Percentiles rank a stretch among this genome's conserved stretches.
These are phyloP conservation scores for Pseudogymnoascus sp. DNA, from an alignment of 2,329 filamentous ascomycete genomes.

Conservation along the genomic window DNA sequence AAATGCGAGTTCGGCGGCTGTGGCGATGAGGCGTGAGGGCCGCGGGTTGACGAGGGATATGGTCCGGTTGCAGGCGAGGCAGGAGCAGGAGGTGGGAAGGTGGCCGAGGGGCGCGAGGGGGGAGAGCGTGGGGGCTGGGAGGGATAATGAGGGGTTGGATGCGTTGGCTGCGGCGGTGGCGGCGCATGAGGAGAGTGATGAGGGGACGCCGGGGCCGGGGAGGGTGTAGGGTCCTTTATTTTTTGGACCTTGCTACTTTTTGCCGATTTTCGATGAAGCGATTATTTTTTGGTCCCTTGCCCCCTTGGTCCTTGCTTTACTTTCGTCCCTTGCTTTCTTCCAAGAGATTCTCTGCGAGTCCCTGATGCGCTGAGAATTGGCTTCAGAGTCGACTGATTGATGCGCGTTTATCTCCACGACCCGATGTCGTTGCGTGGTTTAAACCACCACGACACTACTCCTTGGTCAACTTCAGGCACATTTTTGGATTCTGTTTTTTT, in stretches of 20 bases:
- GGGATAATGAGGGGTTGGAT: not conserved
- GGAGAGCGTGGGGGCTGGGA: not conserved
- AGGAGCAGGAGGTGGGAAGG: not conserved
- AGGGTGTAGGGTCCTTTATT: not conserved
- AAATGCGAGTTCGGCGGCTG: not conserved
- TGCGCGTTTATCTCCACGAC: no score
- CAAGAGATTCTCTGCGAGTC: no score
- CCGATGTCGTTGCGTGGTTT: no score
- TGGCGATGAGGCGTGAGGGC: not conserved
- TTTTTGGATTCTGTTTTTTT: no score
- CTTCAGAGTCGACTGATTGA: no score
- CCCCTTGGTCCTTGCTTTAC: no score
- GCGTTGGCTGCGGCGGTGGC: not conserved
- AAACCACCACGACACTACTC: no score
- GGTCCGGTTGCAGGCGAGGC: not conserved
- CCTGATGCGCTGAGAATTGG: no score
- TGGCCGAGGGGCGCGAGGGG: not conserved
- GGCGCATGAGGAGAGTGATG: not conserved
- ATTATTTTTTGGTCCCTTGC: not conserved
- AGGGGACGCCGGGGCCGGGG: not conserved
- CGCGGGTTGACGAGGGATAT: not conserved
- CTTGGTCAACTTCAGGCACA: no score
- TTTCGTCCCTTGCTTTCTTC: no score
- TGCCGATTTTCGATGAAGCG: not conserved
- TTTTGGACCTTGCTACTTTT: not conserved